These are phyloP conservation scores for Centaurea solstitialis DNA, from an alignment of 129 eudicot genomes.

Conservation along the genomic window DNA sequence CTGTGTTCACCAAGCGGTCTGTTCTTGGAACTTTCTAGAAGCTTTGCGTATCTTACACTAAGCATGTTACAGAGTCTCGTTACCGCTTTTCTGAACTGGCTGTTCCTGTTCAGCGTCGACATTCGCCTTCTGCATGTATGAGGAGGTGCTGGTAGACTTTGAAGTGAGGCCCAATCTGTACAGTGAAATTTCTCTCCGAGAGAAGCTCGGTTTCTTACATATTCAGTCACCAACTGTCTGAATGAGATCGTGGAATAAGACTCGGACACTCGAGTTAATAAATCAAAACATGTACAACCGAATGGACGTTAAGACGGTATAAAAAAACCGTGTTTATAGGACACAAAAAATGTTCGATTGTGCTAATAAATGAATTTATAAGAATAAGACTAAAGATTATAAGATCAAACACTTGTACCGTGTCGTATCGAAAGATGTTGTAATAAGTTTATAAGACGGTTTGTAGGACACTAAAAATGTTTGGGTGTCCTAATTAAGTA, in stretches of 20 bases:
- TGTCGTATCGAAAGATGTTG: background rate
- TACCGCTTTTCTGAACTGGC: slow-evolving; percentile 58
- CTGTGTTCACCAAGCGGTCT: slow-evolving; percentile 30
- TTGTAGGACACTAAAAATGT: background rate
- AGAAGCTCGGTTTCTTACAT: slow-evolving; percentile 71
- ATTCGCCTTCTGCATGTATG: slow-evolving; percentile 71
- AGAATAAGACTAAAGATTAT: background rate
- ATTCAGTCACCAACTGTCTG: slow-evolving; percentile 80
- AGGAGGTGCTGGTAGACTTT: slow-evolving; percentile 75
- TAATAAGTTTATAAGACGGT: too few relatives aligned
- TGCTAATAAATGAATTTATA: too few relatives aligned
- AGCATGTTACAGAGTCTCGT: slow-evolving; percentile 74
- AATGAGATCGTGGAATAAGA: slow-evolving; percentile 2
- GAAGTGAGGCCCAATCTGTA: slow-evolving; percentile 64
- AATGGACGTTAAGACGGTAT: background rate
- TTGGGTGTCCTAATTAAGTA: too few relatives aligned
- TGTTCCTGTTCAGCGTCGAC: slow-evolving; percentile 50
- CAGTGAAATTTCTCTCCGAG: slow-evolving; percentile 78
- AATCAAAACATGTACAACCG: background rate
- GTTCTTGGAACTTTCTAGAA: slow-evolving; percentile 54
- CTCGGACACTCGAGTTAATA: background rate
- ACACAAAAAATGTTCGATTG: too few relatives aligned
- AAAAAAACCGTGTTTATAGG: background rate
- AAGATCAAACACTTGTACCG: too few relatives aligned
- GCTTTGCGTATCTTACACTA: slow-evolving; percentile 54